Evolutionary conservation across 306 rosid species (phyloP), one percentile per base, ranked within the genome.

Genomic region (Rosa persica): DNA sequence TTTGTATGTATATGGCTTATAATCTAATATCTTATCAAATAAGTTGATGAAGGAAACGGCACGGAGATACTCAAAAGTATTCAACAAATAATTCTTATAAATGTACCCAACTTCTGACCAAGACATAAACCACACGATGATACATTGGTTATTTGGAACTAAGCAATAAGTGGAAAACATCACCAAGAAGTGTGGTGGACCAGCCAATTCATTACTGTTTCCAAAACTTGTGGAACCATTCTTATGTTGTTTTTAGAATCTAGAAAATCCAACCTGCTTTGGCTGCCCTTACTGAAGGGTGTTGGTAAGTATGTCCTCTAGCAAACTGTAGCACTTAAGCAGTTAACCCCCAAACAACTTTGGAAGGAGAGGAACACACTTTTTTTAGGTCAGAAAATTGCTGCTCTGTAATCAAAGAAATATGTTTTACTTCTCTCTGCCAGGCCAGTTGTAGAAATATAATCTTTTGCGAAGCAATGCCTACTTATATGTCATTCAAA

Each of bases 311-410:
- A 25, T 46, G 39, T 23, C 13, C n/a, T 69, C 51, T 11, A 23
- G 49, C 38, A 42, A 69, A 69, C 19, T 44, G 39, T 6, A 46
- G 1, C 75, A 51, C 20, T 36, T 12, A 20, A 13, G 47, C 47
- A 72, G 55, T 72, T 23, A 43, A 52, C 65, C 76, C 64, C 12
- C 15, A 72, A 39, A 72, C 55, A 19, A 42, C 47, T 34, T 36
- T 72, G 46, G 20, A 72, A 71, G 11, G 20, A 51, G 46, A 36
- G 47, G n/a, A 36, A n/a, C 15, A 10, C 15, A 19, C 20, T 8
- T 11, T 0, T 43, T 36, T 19, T 51, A 51, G 64, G 48, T 30
- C 48, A 36, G 16, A 19, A 30, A 34, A 17, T 36, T 52, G 15
- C 57, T 13, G 74, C 49, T 8, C 13, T 70, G 30, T 17, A 46